A percentile compares a stretch with the other conserved stretches of the same genome.
Evolutionary conservation across 2,329 filamentous ascomycete species (phyloP).

Genomic region (Neonectria ditissima): DNA sequence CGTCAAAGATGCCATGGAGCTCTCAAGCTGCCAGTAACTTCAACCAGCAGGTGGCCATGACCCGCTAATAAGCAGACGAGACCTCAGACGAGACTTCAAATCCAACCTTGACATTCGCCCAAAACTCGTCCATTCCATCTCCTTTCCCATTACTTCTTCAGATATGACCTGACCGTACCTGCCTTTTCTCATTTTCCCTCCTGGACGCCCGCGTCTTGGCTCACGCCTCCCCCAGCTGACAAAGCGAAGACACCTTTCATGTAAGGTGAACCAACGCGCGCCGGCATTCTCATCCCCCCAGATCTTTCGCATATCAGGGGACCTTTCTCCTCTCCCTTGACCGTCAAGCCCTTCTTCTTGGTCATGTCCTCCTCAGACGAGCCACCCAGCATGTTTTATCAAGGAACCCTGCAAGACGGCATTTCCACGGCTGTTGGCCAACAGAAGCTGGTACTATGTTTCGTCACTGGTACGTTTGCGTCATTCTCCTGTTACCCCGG

Average conservation of each 20-base stretch:
- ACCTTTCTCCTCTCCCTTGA: not conserved
- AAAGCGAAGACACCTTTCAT: constrained; percentile 41
- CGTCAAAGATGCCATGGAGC: constrained; percentile 15
- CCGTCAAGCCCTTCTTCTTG: not conserved
- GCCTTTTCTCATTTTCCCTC: constrained; percentile 5
- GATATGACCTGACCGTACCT: constrained; percentile 4
- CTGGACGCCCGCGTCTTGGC: constrained; percentile 1
- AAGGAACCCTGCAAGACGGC: constrained; percentile 82
- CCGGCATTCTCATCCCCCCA: constrained; percentile 10
- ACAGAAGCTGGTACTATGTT: constrained; percentile 84
- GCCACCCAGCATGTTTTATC: constrained; percentile 76
- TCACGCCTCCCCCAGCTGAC: constrained; percentile 19
- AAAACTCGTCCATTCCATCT: constrained; percentile 25
- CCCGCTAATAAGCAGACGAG: constrained; percentile 6
- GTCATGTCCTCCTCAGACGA: not conserved
- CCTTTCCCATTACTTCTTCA: not conserved
- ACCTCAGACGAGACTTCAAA: constrained; percentile 6
- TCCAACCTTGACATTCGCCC: not conserved
- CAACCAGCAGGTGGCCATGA: constrained; percentile 9
- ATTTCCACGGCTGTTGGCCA: constrained; percentile 81
- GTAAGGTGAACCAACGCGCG: constrained; percentile 20
- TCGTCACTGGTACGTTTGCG: constrained; percentile 75
- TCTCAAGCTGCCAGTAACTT: constrained; percentile 12
- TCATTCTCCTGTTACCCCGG: constrained; percentile 8
- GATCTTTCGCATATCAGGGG: not conserved